A percentile compares a stretch with the other conserved stretches of the same genome.
These are phyloP conservation scores for Coelastrella sp. DNA, from an alignment of 139 green algal genomes.

Conservation along the genomic window DNA sequence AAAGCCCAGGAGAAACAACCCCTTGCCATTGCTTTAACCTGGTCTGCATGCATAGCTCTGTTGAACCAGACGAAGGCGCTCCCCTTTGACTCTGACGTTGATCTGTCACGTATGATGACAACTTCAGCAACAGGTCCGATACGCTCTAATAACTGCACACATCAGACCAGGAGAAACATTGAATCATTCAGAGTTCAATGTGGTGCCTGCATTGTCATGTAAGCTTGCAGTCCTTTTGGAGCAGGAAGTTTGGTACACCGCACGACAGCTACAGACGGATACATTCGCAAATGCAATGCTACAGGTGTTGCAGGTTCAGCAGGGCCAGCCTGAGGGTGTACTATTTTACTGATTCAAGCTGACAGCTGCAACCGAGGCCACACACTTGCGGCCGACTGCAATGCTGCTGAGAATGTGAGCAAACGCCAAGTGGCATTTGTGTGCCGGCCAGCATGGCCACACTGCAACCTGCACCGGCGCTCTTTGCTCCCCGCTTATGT, in stretches of 20 bases:
- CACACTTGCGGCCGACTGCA: too few species aligned
- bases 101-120: constrained; percentile 70
- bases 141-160: constrained; percentile 7
- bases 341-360: too few species aligned
- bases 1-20: too few species aligned
- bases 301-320: too few species aligned
- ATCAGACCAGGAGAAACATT: background rate
- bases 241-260: background rate
- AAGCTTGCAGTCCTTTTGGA: too few species aligned
- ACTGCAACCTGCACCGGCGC: too few species aligned
- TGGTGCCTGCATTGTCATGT: background rate
- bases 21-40: constrained; percentile 19
- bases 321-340: too few species aligned
- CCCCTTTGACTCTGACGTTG: constrained; percentile 76
- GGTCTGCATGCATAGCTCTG: constrained; percentile 52
- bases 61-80: constrained; percentile 76
- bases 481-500: too few species aligned
- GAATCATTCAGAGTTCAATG: background rate
- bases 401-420: too few species aligned
- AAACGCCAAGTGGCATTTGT: too few species aligned
- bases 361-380: too few species aligned
- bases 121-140: constrained; percentile 53
- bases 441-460: too few species aligned
- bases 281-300: background rate
- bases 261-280: background rate